Evolutionary conservation across 306 rosid genomes (phyloP), one percentile per base, ranked within the genome.

Genomic region (Sphenostylis stenocarpa): DNA sequence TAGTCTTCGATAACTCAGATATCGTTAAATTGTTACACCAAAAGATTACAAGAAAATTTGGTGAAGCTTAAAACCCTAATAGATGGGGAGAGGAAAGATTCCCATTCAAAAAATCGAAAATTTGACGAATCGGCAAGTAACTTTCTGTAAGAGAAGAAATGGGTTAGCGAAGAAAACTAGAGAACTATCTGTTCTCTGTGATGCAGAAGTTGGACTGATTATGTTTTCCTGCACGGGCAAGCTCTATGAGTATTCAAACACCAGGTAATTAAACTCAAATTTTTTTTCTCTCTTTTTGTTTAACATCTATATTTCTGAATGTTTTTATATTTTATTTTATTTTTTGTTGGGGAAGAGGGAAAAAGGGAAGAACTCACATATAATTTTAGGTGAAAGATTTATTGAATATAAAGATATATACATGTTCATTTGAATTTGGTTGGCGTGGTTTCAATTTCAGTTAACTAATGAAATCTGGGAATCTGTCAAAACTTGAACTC

Each of bases 91-190:
- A 84, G 83, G 67, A 36, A 86, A 76, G 75, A 81, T 77, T 24
- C 63, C 8, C 23, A 75, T 84, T 51, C 45, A 15, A 45, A 84
- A 29, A 75, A 80, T 84, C 49, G 80, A 84, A 21, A 69, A 84
- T 29, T 31, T 57, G 6, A 72, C 80, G 0, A 81, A 62, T 75
- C 14, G 85, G 28, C 87, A 84, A 77, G 87, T 84, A 14, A 84
- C 87, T 36, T 84, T 84, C 65, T 81, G 85, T 0, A 84, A 84
- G 75, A 77, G 87, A 77, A 84, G 85, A 67, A 84, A n/a, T 62
- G 85, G 87, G 2, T 60, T 84, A 39, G 1, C 77, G 51, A 84
- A 84, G 80, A 84, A 84, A 84, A 78, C 80, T 39, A 66, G 51
- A 67, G 85, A 84, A 20, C 80, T 84, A 2, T 80, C 87, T 0